Evolutionary conservation across 176 grass and related monocot species (phyloP).

Genomic region (Oryza meyeriana): DNA sequence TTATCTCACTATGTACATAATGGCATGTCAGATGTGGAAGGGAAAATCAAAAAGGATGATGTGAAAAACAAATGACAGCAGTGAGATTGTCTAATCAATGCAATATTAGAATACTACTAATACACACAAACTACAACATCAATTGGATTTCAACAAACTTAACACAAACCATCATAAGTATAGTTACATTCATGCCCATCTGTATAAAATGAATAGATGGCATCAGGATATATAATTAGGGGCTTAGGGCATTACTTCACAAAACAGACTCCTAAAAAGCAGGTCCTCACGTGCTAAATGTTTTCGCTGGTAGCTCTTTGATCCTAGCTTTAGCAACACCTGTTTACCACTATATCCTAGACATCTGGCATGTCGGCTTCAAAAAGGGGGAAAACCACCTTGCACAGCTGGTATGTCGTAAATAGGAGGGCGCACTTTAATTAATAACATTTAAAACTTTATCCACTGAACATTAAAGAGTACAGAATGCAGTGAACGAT

Average conservation of each 20-base stretch:
- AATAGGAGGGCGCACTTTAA: neutral
- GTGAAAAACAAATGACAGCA: neutral
- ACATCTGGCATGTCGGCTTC: neutral
- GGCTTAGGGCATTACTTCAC: neutral
- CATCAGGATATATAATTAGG: neutral
- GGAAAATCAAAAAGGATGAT: neutral
- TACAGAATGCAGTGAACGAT: neutral
- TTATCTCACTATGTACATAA: neutral
- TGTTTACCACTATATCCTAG: neutral
- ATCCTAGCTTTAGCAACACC: neutral
- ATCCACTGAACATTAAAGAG: neutral
- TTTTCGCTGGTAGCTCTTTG: neutral
- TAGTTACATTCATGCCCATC: neutral
- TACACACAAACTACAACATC: neutral
- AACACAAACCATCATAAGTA: neutral
- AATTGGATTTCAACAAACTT: neutral
- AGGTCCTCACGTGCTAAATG: neutral
- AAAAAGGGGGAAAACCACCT: neutral
- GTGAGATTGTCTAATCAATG: neutral
- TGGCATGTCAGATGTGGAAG: neutral
- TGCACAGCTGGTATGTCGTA: neutral
- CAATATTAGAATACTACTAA: neutral
- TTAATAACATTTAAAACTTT: neutral
- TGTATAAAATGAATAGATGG: neutral
- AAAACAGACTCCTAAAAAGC: neutral